Conservation (phyloP, 345 rosid species). For the Eucalyptus pauciflora region DNA sequence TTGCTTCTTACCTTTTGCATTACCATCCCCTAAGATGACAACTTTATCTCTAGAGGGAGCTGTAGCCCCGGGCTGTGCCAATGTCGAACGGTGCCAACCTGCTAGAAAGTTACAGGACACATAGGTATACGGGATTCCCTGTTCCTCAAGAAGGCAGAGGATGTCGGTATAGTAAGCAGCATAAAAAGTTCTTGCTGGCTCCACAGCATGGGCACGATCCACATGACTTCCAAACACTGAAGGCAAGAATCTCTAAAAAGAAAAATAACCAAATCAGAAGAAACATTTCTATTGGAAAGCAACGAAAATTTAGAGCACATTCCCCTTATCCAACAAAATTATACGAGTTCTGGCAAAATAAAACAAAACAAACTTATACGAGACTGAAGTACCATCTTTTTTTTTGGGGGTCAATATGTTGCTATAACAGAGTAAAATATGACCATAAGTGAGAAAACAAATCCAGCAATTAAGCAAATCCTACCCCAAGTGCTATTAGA, state of each 20-base stretch:
- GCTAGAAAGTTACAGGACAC: neutral
- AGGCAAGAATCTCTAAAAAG: neutral
- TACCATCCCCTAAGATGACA: constrained; percentile 2
- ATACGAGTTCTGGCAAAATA: neutral
- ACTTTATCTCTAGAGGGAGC: neutral
- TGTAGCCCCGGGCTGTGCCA: neutral
- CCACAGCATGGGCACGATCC: neutral
- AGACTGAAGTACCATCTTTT: neutral
- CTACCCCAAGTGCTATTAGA: neutral
- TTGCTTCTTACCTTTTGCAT: neutral
- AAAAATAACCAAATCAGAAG: neutral
- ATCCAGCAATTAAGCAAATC: neutral
- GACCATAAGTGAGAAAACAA: neutral
- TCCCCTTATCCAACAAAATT: neutral
- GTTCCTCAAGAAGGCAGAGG: neutral
- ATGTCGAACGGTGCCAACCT: neutral
- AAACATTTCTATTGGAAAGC: neutral
- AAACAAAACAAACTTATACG: neutral
- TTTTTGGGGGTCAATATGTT: neutral
- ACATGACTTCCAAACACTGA: constrained; percentile 2
- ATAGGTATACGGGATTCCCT: neutral
- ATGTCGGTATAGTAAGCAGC: neutral
- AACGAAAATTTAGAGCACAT: neutral
- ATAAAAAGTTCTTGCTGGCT: neutral
- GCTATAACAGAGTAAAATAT: neutral